Evolutionary conservation across 2,329 filamentous ascomycete genomes (phyloP).

Genomic region (Apiospora marii): DNA sequence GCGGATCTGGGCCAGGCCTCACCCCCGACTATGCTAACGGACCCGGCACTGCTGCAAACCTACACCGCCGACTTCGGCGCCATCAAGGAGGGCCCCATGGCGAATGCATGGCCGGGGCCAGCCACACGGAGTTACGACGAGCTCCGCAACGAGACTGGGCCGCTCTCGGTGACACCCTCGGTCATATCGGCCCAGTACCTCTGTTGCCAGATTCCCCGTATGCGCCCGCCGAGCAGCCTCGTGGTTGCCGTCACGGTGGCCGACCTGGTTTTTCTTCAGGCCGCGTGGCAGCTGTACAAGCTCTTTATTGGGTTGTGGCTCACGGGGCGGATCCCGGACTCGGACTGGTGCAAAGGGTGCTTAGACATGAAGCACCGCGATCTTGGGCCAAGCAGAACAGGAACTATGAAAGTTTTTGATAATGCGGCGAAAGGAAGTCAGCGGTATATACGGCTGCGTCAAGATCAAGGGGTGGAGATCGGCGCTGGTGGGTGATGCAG

Average conservation of each 20-base stretch:
- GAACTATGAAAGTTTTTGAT: neutral
- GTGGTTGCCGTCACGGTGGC: too few species aligned
- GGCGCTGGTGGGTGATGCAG: too few species aligned
- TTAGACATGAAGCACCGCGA: neutral
- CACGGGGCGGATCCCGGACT: neutral
- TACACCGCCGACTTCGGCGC: neutral
- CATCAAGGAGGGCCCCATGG: too few species aligned
- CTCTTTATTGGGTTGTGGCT: neutral
- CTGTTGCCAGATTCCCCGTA: neutral
- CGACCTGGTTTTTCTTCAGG: neutral
- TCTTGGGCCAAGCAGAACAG: neutral
- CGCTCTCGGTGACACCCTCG: neutral
- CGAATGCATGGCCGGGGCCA: too few species aligned
- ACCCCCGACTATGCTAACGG: too few species aligned
- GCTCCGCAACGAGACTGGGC: too few species aligned
- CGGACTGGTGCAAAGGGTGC: neutral
- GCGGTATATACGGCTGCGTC: too few species aligned
- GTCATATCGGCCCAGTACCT: neutral
- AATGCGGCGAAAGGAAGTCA: neutral
- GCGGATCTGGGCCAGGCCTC: too few species aligned
- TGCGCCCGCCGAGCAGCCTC: neutral
- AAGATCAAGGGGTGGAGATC: too few species aligned
- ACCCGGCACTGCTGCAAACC: too few species aligned
- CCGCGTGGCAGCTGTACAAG: neutral
- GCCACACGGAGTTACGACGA: too few species aligned